Evolutionary conservation across 2,329 filamentous ascomycete species (phyloP), one percentile per base, ranked within the genome.

Genomic region (Thelonectria rubi): DNA sequence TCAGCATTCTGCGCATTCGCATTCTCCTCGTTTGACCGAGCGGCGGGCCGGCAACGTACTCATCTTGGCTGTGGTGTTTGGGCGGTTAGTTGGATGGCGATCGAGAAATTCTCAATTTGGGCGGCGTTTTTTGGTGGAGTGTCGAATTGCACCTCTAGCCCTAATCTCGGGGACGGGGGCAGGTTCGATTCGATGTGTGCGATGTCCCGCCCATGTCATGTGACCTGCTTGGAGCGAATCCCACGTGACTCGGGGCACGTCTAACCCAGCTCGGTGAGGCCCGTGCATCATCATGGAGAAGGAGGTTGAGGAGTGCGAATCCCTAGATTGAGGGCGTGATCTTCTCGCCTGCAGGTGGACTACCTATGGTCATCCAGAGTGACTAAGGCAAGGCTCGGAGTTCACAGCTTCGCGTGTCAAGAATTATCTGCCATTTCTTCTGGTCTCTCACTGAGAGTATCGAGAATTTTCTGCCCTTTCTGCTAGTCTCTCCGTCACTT

Each of bases 51-150:
- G 66, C 62, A 60, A 85, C 83, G 74, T 84, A 85, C 83, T 85
- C 83, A 85, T 85, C 80, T 84, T 85, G 81, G 77, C 82, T 80
- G 80, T 81, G 73, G 73, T 78, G 71, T 72, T 76, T 76, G 71
- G 74, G 67, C 74, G 74, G 75, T 76, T 76, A 72, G 75, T 76
- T 74, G 73, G 73, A 71, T 75, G 75, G 75, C 75, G 73, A 72
- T 73, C 69, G 66, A 73, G 71, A 70, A 73, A 73, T 77, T 75
- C 71, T 73, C 73, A 71, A 71, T 67, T 72, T 75, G 70, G 68
- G 68, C 67, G 70, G 67, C 70, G 45, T 75, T 77, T 76, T 74
- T 73, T 73, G 73, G 74, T 77, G 74, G 75, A 77, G 72, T 76
- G 72, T 69, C 71, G 71, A 71, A 69, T 69, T 69, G 55, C 52